Evolutionary conservation across 2,329 filamentous ascomycete genomes (phyloP), one percentile per base, ranked within the genome.

Genomic region (Fusarium nelsonii): DNA sequence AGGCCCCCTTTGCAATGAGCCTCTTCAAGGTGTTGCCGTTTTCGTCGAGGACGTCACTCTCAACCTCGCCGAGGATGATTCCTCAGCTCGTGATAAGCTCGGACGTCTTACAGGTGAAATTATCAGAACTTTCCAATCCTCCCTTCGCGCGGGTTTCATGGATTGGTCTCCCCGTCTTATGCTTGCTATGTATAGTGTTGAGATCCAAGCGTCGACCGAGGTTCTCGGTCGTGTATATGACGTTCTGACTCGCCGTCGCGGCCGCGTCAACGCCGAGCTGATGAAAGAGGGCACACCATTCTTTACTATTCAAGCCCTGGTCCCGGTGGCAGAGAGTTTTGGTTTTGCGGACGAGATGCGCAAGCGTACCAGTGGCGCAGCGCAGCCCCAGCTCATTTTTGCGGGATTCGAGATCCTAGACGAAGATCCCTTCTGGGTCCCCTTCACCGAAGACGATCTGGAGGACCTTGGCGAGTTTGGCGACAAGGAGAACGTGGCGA

Each of bases 381-480:
- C 96, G 1, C 92, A 93, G 74, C 96, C 96, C 50, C 96, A 98
- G 84, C 85, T 99, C 37, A 91, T 97, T 65, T 99, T 98, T 77
- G 88, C 92, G 9, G 96, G 96, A 1, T 99, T 94, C 76, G 93
- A 97, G 79, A 88, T 97, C 72, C 84, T 98, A 3, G 94, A 98
- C 78, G 91, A 97, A 81, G 96, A 99, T 82, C 96, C 96, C 0
- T 97, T 97, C 83, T 99, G 96, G 96, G 94, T 97, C 46, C 96
- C 96, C 2, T 94, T 93, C 70, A 98, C 95, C 0, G 96, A 98
- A 77, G 96, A 98, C 78, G 93, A 99, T 76, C 81, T 99, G 52
- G 96, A 99, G 84, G 96, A 99, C 83, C 82, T 99, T 64, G 96
- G 96, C 28, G 95, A 98, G 84, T 83, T 95, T 77, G 96, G 93